A percentile compares a stretch with the other conserved stretches of the same genome.
phyloP scores from a whole-genome alignment of 1,284 basidiomycete species.

The Pulveroboletus sp. region DNA sequence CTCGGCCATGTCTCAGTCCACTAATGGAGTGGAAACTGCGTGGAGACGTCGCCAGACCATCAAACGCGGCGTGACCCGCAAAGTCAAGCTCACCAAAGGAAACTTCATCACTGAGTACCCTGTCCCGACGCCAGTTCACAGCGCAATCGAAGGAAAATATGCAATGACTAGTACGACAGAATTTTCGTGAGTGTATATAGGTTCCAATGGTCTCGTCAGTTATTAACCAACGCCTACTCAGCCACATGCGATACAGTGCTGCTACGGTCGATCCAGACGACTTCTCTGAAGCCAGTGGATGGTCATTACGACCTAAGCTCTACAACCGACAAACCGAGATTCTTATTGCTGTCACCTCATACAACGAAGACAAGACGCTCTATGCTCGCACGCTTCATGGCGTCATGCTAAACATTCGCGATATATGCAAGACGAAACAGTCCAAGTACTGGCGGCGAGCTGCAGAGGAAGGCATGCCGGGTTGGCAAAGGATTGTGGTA shows the following conservation, averaged over 20 bases:
- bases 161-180: constrained; percentile 71
- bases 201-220: not conserved
- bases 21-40: constrained; percentile 69
- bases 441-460: constrained; percentile 90
- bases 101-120: constrained; percentile 90
- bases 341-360: constrained; percentile 88
- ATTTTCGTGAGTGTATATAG: constrained; percentile 68
- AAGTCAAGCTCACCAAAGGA: constrained; percentile 89
- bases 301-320: constrained; percentile 78
- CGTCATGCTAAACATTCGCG: constrained; percentile 97
- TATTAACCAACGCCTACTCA: constrained; percentile 32
- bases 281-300: constrained; percentile 81
- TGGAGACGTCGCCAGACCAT: constrained; percentile 90
- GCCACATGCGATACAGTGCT: constrained; percentile 90
- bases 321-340: constrained; percentile 93
- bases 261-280: constrained; percentile 96
- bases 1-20: constrained; percentile 64
- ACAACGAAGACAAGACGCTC: constrained; percentile 92
- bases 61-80: constrained; percentile 88
- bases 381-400: constrained; percentile 92
- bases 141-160: constrained; percentile 85
- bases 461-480: constrained; percentile 85
- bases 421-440: constrained; percentile 95
- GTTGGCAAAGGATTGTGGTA: constrained; percentile 93
- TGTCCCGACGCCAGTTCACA: constrained; percentile 86